Conservation (phyloP, 1,284 basidiomycete species). For the Mrakiaceae sp. region DNA sequence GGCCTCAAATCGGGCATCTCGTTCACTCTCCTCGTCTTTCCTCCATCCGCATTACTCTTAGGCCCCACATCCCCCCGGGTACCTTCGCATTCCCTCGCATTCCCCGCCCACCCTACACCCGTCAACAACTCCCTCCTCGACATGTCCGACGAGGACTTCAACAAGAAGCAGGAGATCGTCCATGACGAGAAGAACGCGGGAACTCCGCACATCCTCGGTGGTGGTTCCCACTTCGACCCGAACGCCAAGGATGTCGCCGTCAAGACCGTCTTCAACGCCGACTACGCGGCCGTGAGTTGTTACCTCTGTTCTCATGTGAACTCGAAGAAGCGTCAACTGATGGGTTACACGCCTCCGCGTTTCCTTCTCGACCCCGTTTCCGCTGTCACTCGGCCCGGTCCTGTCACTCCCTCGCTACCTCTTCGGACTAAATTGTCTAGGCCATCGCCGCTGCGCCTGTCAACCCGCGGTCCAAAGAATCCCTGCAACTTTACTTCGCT, state of each 20-base stretch:
- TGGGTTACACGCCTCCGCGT: too few relatives aligned
- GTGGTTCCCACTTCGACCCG: not conserved
- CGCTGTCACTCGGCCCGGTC: not conserved
- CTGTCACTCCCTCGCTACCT: too few relatives aligned
- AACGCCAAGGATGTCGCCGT: not conserved
- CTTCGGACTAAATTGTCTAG: not conserved
- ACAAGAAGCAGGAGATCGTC: not conserved
- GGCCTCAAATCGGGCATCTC: too few relatives aligned
- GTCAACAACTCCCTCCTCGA: too few relatives aligned
- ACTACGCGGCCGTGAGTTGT: not conserved
- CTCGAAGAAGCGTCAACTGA: not conserved
- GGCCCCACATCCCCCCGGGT: too few relatives aligned
- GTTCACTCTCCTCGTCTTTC: too few relatives aligned
- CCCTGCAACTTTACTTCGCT: slow-evolving; percentile 2
- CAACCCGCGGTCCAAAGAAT: slow-evolving; percentile 5
- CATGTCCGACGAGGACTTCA: not conserved
- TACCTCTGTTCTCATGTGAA: not conserved
- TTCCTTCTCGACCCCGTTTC: not conserved
- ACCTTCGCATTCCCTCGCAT: too few relatives aligned
- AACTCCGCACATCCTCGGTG: not conserved
- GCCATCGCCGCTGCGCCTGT: not conserved
- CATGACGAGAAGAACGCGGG: not conserved
- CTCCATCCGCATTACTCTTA: too few relatives aligned
- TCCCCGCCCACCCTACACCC: too few relatives aligned
- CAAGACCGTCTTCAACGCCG: not conserved